These are phyloP conservation scores for Aethionema arabicum DNA, from an alignment of 345 rosid species.

Conservation along the genomic window DNA sequence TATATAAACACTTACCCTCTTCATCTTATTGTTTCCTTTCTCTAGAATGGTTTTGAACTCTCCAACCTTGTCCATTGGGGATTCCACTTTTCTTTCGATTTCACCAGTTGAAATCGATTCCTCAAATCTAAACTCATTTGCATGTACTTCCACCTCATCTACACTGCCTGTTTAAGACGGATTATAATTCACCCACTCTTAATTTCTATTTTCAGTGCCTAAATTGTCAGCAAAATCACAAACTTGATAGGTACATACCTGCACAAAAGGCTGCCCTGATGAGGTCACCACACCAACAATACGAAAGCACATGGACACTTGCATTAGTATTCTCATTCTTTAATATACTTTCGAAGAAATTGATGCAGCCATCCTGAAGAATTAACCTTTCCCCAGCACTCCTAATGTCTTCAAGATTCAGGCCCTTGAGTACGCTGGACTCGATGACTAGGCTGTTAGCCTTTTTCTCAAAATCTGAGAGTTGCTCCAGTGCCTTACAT, in stretches of 20 bases:
- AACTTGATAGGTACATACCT: slow-evolving; percentile 38
- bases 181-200: not conserved
- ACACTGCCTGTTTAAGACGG: slow-evolving; percentile 53
- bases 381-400: slow-evolving; percentile 80
- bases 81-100: slow-evolving; percentile 61
- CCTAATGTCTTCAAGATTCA: slow-evolving; percentile 84
- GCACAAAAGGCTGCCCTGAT: slow-evolving; percentile 74
- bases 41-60: slow-evolving; percentile 53
- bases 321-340: slow-evolving; percentile 55
- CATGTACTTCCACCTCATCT: slow-evolving; percentile 57
- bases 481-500: slow-evolving; percentile 63
- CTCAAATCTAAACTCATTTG: slow-evolving; percentile 72
- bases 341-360: slow-evolving; percentile 63
- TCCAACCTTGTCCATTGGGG: slow-evolving; percentile 73
- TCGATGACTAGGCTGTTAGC: slow-evolving; percentile 85
- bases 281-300: slow-evolving; percentile 97
- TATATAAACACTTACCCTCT: slow-evolving; percentile 64
- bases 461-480: slow-evolving; percentile 72
- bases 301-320: slow-evolving; percentile 72
- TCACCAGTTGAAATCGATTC: slow-evolving; percentile 80
- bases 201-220: not conserved
- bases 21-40: slow-evolving; percentile 36
- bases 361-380: slow-evolving; percentile 89
- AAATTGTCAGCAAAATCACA: not conserved
- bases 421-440: slow-evolving; percentile 84